phyloP scores from a whole-genome alignment of 768 basidiomycete species.

The Lepiota venenata region DNA sequence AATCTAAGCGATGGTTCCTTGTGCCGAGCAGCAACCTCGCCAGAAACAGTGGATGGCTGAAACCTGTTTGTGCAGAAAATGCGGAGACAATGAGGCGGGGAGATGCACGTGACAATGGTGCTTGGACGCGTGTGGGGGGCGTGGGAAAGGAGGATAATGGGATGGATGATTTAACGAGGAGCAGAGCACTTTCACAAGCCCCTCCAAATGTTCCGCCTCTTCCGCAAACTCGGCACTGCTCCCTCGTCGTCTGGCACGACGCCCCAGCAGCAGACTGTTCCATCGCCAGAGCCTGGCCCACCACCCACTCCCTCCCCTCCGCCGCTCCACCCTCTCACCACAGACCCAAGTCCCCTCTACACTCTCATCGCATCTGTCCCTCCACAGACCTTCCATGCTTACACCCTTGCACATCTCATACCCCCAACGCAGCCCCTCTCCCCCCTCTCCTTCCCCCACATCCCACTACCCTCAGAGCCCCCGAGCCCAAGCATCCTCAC shows the following conservation, averaged over 20 bases:
- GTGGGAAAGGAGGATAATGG: conserved; percentile 7
- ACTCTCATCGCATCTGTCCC: conserved; percentile 58
- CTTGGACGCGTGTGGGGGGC: not conserved
- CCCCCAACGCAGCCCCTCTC: conserved; percentile 33
- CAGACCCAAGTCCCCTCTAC: conserved; percentile 41
- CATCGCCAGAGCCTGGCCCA: conserved; percentile 26
- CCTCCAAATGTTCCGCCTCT: too few relatives aligned
- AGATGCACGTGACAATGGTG: conserved; percentile 7
- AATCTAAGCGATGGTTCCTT: too few relatives aligned
- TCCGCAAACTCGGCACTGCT: conserved; percentile 27
- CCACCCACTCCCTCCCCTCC: conserved; percentile 34
- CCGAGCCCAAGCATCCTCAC: conserved; percentile 29
- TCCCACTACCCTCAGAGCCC: conserved; percentile 34
- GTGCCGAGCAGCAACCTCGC: too few relatives aligned
- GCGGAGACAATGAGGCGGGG: conserved; percentile 6
- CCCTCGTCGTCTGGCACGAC: conserved; percentile 11
- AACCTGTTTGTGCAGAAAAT: not conserved
- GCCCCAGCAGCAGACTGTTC: conserved; percentile 4
- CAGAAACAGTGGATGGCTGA: too few relatives aligned
- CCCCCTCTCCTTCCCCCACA: conserved; percentile 17
- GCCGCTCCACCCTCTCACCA: conserved; percentile 22
- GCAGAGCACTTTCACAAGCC: too few relatives aligned
- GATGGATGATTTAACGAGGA: not conserved
- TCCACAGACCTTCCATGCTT: conserved; percentile 61
- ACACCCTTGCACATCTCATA: conserved; percentile 50